phyloP scores from a whole-genome alignment of 352 stramenopile species.

The Phytopythium helicoides region DNA sequence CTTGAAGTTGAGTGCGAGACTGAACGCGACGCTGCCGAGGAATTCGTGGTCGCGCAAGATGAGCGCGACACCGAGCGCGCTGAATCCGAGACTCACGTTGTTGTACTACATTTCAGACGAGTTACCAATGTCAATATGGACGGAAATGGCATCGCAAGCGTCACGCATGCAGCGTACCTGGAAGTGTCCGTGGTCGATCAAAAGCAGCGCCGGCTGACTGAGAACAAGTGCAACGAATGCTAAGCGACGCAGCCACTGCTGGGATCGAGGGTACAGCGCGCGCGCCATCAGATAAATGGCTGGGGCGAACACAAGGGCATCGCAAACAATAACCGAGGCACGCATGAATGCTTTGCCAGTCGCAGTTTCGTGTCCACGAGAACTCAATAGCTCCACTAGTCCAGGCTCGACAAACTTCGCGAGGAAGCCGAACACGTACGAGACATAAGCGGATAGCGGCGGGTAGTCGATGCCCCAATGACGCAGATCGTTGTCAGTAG shows the following conservation, averaged over 20 bases:
- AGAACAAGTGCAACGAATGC: conserved; percentile 72
- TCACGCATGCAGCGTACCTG: too few relatives aligned
- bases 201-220: conserved; percentile 86
- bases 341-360: conserved; percentile 92
- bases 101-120: conserved; percentile 98
- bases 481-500: conserved; percentile 89
- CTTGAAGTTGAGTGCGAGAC: conserved; percentile 97
- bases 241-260: conserved; percentile 56
- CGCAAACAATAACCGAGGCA: conserved; percentile 90
- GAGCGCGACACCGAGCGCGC: conserved; percentile 61
- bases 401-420: conserved; percentile 79
- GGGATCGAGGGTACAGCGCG: conserved; percentile 33
- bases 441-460: conserved; percentile 93
- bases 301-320: conserved; percentile 91
- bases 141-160: too few relatives aligned
- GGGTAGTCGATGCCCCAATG: conserved; percentile 99
- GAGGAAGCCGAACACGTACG: conserved; percentile 72
- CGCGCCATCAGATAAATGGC: conserved; percentile 43
- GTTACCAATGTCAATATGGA: too few relatives aligned
- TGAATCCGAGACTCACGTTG: conserved; percentile 95
- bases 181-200: conserved; percentile 99
- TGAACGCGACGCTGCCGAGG: conserved; percentile 86
- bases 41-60: conserved; percentile 78
- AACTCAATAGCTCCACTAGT: conserved; percentile 81
- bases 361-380: conserved; percentile 82